Percentiles rank a stretch among this genome's conserved stretches.
These are phyloP conservation scores for Epichloe sibirici DNA, from an alignment of 2,329 filamentous ascomycete species.

Conservation along the genomic window DNA sequence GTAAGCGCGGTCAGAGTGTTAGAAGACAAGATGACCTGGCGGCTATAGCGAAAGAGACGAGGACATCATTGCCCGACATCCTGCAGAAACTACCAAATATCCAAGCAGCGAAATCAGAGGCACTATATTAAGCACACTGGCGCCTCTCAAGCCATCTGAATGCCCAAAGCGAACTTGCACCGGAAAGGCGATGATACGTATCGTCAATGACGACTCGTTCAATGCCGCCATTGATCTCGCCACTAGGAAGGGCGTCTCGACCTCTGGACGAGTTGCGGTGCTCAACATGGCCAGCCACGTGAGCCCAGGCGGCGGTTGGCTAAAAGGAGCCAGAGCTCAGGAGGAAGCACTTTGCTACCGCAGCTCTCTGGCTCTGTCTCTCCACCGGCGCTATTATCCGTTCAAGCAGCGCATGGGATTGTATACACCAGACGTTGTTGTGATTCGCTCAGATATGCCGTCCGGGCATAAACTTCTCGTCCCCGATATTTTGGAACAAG, in stretches of 20 bases:
- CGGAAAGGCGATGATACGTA: conserved; percentile 25
- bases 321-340: conserved; percentile 49
- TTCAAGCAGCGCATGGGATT: conserved; percentile 36
- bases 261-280: conserved; percentile 35
- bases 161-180: conserved; percentile 29
- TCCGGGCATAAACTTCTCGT: conserved; percentile 34
- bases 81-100: conserved; percentile 30
- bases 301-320: conserved; percentile 51
- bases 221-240: conserved; percentile 38
- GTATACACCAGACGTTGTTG: conserved; percentile 47
- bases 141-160: conserved; percentile 25
- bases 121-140: conserved; percentile 24
- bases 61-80: conserved; percentile 31
- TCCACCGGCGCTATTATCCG: conserved; percentile 40
- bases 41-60: conserved; percentile 34
- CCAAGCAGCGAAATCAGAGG: conserved; percentile 24
- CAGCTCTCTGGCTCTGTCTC: conserved; percentile 37
- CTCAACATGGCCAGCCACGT: conserved; percentile 53
- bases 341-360: conserved; percentile 59
- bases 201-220: conserved; percentile 45
- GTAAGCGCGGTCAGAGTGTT: background rate
- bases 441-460: conserved; percentile 40
- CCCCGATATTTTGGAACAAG: conserved; percentile 16
- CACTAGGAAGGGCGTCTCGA: conserved; percentile 11
- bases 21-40: conserved; percentile 20